Base-by-base conservation (phyloP, 1,139 yeast species). In the Eremothecium gossypii region DNA sequence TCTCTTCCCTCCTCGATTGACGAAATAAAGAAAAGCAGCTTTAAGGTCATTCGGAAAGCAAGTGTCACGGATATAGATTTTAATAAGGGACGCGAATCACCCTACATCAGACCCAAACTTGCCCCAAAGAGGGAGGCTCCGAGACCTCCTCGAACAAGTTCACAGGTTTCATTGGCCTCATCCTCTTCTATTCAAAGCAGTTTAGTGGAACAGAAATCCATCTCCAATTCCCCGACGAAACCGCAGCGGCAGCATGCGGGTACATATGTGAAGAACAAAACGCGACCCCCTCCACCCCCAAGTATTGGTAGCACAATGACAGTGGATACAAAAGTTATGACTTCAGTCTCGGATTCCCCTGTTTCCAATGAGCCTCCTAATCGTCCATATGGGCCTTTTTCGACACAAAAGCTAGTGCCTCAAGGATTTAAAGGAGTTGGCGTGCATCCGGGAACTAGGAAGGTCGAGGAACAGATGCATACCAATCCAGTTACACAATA, bases 21-120 rank as follows among this genome's bases (percentile, higher is more conserved):
- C 3, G 52, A 55, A 2, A 50, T 60, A 1, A 61, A 54, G 36
- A 57, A 60, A 26, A 55, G 40, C 12, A 67, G 84, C 0, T 84
- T 85, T 56, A 71, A 81, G 47, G 82, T 84, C 0, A 70, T 84
- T 10, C 63, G 89, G 30, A 76, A 79, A n/a, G 77, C 74, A 34
- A 73, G 65, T 23, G 68, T 73, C 11, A 66, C 75, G 27, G 93
- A 83, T 55, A 83, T 85, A 45, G 87, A 86, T 62, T 84, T 85
- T 58, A 93, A 85, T 54, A 80, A 84, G 53, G 69, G 89, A 42
- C 66, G 95, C 36, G 77, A 79, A 40, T 80, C 94, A 0, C 94
- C 95, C 1, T 82, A 75, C 53, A 78, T 53, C 1, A 58, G 52
- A 53, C 49, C 66, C 5, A 63, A 56, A 32, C 58, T 83, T 20